Percentiles rank a stretch among this genome's conserved stretches.
These are phyloP conservation scores for Coniochaeta prunicola DNA, from an alignment of 2,329 filamentous ascomycete genomes.

Conservation along the genomic window DNA sequence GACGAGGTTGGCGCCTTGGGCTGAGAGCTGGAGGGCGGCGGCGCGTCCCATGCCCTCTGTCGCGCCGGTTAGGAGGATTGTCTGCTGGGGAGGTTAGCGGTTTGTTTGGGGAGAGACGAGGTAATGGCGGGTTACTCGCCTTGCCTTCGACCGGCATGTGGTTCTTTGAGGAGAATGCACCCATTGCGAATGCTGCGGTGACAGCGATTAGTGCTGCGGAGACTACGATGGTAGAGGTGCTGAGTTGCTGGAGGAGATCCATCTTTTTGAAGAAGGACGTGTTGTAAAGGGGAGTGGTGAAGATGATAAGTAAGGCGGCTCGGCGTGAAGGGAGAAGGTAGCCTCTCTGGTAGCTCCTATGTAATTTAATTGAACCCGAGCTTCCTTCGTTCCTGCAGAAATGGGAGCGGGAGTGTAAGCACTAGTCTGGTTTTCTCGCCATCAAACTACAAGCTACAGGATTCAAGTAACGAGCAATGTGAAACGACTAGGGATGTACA, in stretches of 20 bases:
- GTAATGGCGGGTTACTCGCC: conserved; percentile 43
- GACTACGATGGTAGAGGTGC: conserved; percentile 13
- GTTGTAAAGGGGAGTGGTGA: neutral
- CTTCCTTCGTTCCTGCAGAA: no score
- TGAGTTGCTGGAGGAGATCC: conserved; percentile 11
- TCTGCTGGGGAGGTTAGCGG: conserved; percentile 43
- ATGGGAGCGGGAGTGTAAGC: no score
- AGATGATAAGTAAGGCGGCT: neutral
- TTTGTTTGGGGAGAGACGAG: conserved; percentile 5
- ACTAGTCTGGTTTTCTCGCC: no score
- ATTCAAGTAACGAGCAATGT: no score
- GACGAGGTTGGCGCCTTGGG: conserved; percentile 79
- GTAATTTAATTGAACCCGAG: no score
- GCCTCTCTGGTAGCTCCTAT: neutral
- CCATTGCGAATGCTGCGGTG: conserved; percentile 46
- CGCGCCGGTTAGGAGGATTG: conserved; percentile 80
- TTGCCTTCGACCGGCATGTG: conserved; percentile 79
- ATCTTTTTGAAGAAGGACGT: conserved; percentile 6
- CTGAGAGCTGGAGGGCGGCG: conserved; percentile 65
- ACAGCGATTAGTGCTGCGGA: conserved; percentile 25
- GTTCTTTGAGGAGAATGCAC: conserved; percentile 61
- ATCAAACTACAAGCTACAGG: no score
- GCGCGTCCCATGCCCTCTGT: conserved; percentile 88
- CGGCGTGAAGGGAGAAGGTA: neutral
- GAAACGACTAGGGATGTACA: no score